These are phyloP conservation scores for Rutstroemia sp. DNA, from an alignment of 2,329 filamentous ascomycete species.

Conservation along the genomic window DNA sequence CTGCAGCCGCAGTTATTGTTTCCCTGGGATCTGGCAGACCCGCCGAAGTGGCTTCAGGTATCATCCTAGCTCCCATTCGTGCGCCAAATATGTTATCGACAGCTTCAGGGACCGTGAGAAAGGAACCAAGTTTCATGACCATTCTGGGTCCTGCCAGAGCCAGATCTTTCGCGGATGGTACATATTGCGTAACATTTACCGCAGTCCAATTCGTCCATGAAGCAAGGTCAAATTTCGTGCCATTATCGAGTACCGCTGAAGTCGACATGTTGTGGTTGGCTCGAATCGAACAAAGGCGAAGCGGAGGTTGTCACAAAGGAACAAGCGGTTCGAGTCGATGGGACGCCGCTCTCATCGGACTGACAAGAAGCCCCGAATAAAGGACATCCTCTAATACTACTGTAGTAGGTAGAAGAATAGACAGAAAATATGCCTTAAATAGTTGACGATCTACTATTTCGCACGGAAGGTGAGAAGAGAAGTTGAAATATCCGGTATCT, in stretches of 20 bases:
- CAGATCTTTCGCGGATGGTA: constrained; percentile 61
- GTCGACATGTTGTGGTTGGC: constrained; percentile 18
- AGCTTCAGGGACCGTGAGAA: constrained; percentile 51
- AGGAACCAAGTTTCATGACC: constrained; percentile 59
- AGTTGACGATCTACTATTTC: background rate
- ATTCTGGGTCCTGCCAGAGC: constrained; percentile 64
- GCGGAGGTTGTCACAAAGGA: constrained; percentile 7
- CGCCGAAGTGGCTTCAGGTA: constrained; percentile 49
- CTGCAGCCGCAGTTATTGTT: constrained; percentile 34
- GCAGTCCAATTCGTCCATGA: constrained; percentile 45
- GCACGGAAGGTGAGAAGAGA: background rate
- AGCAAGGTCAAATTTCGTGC: constrained; percentile 38
- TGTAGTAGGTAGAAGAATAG: background rate
- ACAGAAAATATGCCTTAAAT: background rate
- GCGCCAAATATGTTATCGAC: constrained; percentile 45
- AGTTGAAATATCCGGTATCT: too few relatives aligned
- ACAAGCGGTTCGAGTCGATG: background rate
- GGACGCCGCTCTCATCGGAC: constrained; percentile 4
- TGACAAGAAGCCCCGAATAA: constrained; percentile 4
- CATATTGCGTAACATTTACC: constrained; percentile 48
- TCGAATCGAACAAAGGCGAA: background rate
- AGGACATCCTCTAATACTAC: constrained; percentile 4
- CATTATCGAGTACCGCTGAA: constrained; percentile 16
- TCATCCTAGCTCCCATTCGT: constrained; percentile 49
- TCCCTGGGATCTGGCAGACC: constrained; percentile 35